Base-by-base conservation (phyloP, 2,329 filamentous ascomycete genomes). In the Geoglossum cookeanum region DNA sequence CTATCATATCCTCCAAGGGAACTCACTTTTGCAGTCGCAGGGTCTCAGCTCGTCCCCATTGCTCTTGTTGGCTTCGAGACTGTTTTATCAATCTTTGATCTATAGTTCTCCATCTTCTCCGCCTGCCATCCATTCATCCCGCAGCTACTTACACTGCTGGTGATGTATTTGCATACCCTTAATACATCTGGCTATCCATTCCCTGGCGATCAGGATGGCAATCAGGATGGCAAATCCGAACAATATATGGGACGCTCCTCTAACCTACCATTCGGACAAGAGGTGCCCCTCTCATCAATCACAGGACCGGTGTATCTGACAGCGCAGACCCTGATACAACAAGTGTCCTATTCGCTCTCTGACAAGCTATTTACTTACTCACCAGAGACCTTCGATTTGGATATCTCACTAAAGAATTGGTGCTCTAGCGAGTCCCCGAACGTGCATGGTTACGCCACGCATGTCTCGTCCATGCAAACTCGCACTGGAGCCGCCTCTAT, bases 331-430 rank as follows among this genome's bases (percentile, higher is more conserved):
- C 80, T 98, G 58, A 85, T 97, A 62, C 92, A 98, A 74, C 92
- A 98, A 72, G 85, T 97, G 62, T 88, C 91, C 60, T 98, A 95
- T 73, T 80, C 87, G 61, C 78, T 98, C 60, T 97, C 91, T 58
- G 90, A 97, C 76, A 95, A 94, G 77, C 83, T 97, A 72, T 98
- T 95, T 74, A 86, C 90, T 58, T 97, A 94, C 75, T 97, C 91
- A 2, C 88, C 90, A 32, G 87, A 94, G 66, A 86, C 87, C 13
- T 97, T 96, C 66, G 87, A 94, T 68, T 78, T 98, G 62, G 91
- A 97, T 69, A 71, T 83, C 60, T 88, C 90, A 52, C 83, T 87
- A 57, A 85, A 84, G 69, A 72, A 80, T 63, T 98, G 92, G 92
- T 77, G 80, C 55, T 70, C 73, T 32, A 72, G 79, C 61, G 74